Evolutionary conservation across 306 rosid species (phyloP).

Genomic region (Acmispon strigosus): DNA sequence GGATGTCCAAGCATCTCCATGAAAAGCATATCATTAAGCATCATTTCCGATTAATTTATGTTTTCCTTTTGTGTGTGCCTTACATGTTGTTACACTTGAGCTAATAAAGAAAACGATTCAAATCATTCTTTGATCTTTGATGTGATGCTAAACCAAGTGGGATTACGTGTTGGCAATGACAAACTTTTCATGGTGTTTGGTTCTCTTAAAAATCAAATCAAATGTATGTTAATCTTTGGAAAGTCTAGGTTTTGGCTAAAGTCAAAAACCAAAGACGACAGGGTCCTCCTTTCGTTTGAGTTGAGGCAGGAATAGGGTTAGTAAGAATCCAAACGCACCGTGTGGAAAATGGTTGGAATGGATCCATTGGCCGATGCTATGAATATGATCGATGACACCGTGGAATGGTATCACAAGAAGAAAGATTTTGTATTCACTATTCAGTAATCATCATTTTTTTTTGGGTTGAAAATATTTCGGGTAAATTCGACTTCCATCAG

Average conservation of each 20-base stretch:
- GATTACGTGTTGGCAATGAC: constrained; percentile 11
- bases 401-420: not conserved
- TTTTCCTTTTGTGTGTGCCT: not conserved
- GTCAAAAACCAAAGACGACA: constrained; percentile 18
- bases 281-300: not conserved
- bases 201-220: not conserved
- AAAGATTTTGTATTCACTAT: not conserved
- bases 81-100: not conserved
- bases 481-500: no score
- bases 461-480: no score
- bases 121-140: not conserved
- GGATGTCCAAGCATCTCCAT: no score
- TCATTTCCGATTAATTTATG: no score
- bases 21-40: no score
- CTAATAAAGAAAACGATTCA: not conserved
- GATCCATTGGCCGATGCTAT: not conserved
- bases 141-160: not conserved
- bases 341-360: constrained; percentile 5
- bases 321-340: constrained; percentile 23
- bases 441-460: no score
- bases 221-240: constrained; percentile 3
- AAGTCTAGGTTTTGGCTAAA: not conserved
- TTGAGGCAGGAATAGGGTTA: not conserved
- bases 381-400: not conserved
- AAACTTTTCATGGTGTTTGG: not conserved